Conservation (phyloP, 2,329 filamentous ascomycete genomes). For the Fusarium verticillioides region DNA sequence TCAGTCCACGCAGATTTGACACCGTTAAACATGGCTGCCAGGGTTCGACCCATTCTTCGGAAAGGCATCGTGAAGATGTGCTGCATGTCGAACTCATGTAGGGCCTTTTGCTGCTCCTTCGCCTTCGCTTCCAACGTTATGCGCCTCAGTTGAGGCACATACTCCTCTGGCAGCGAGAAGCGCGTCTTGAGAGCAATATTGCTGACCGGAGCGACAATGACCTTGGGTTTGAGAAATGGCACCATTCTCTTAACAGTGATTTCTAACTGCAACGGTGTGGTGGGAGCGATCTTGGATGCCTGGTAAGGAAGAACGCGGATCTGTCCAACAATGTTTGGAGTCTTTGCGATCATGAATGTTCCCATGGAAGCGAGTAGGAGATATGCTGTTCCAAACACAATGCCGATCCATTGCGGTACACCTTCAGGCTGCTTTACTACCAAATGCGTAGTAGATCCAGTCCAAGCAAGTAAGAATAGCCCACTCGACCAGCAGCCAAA, state of each 20-base stretch:
- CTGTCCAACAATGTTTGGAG: constrained; percentile 65
- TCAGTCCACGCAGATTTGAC: constrained; percentile 64
- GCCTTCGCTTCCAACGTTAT: constrained; percentile 49
- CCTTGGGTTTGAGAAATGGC: constrained; percentile 59
- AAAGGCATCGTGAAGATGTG: constrained; percentile 69
- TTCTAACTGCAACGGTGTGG: constrained; percentile 59
- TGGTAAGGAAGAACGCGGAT: constrained; percentile 65
- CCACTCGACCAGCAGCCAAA: constrained; percentile 68
- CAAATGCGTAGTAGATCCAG: constrained; percentile 48
- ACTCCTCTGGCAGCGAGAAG: constrained; percentile 53
- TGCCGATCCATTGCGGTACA: constrained; percentile 66
- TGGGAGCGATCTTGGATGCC: constrained; percentile 26
- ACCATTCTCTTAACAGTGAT: constrained; percentile 62
- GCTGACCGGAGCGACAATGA: constrained; percentile 51
- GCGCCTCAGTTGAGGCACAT: constrained; percentile 50
- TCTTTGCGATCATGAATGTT: constrained; percentile 67
- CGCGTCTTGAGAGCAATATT: constrained; percentile 51
- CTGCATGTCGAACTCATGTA: constrained; percentile 63
- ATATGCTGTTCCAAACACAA: constrained; percentile 67
- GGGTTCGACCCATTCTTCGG: constrained; percentile 58
- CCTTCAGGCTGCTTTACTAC: constrained; percentile 57
- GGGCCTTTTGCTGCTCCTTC: constrained; percentile 52
- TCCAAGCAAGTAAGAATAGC: constrained; percentile 53
- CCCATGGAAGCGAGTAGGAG: constrained; percentile 70
- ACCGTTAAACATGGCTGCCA: constrained; percentile 56